Base-by-base conservation (phyloP, 176 grass and related monocot species). In the Oryza punctata region DNA sequence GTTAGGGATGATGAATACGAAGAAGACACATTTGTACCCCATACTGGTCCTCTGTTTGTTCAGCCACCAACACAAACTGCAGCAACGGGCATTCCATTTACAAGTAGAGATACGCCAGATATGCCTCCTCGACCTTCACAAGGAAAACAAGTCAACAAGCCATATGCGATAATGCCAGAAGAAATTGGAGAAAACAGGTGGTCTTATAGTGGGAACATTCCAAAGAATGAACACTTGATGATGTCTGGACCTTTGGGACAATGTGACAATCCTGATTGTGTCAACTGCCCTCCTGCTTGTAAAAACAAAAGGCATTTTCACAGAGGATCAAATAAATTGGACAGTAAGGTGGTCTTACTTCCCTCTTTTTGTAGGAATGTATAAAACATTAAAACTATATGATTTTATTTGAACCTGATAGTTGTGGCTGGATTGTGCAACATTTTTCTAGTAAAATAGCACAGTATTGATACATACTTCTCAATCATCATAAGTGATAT, bases 171-270 rank as follows among this genome's bases (percentile, higher is more conserved):
- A 78, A 91, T 85, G 87, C 90, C 87, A 35, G 91, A 90, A 86
- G 85, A 82, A 71, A 78, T 70, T 13, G 85, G 77, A 30, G 67
- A 70, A 77, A 89, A 75, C 65, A 88, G 81, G 43, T 93, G 84
- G 80, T 73, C 86, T 68, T 67, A 85, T 28, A 73, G 72, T 47
- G 80, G 86, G 5, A 68, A 90, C 69, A 23, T 78, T n/a, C 79
- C 28, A 40, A 93, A 69, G 80, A 95, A 98, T 79, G 91, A 95
- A 73, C 86, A 98, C 60, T 85, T 98, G 65, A 67, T 98, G 89
- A 95, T 86, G 87, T 98, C 96, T 52, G 96, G 93, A 21, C 96
- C 96, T 82, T 85, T 98, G 64, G 92, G 96, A 3, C 85, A 93
- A 70, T 98, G 96, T 47, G 90, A 98, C 79, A 78, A 98, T 72